Evolutionary conservation across 2,329 filamentous ascomycete genomes (phyloP).

Genomic region (Penicillium verrucosum): DNA sequence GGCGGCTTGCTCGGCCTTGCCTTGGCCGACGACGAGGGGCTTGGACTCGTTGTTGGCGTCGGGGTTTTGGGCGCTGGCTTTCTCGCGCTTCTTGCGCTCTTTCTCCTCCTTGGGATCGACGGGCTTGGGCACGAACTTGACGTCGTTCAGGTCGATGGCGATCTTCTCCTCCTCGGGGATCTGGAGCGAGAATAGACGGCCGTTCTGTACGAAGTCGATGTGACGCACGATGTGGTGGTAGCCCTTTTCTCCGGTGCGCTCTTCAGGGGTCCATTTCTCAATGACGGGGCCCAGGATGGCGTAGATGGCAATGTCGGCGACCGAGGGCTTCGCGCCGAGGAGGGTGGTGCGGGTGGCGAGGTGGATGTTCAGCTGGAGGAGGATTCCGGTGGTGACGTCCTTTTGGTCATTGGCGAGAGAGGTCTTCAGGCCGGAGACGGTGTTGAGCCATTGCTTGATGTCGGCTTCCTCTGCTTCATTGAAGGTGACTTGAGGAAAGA

Average conservation of each 20-base stretch:
- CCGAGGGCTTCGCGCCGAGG: conserved; percentile 82
- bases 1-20: conserved; percentile 42
- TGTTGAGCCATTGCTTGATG: conserved; percentile 84
- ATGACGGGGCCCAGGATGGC: conserved; percentile 72
- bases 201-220: conserved; percentile 93
- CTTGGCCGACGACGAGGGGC: conserved; percentile 39
- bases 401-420: conserved; percentile 50
- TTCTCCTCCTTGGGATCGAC: conserved; percentile 93
- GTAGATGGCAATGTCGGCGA: conserved; percentile 83
- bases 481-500: conserved; percentile 69
- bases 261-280: conserved; percentile 74
- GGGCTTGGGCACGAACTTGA: conserved; percentile 83
- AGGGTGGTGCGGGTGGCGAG: conserved; percentile 85
- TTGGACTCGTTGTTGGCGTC: conserved; percentile 27
- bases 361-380: conserved; percentile 79
- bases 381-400: conserved; percentile 58
- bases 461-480: conserved; percentile 76
- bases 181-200: conserved; percentile 65
- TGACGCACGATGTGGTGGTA: conserved; percentile 88
- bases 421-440: conserved; percentile 66
- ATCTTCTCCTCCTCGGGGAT: conserved; percentile 73
- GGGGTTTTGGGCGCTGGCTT: conserved; percentile 50
- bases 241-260: conserved; percentile 84
- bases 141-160: conserved; percentile 70
- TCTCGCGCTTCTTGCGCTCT: conserved; percentile 94